Conservation (phyloP, 73 alveolate genomes). For the Vitrella brassicaformis region DNA sequence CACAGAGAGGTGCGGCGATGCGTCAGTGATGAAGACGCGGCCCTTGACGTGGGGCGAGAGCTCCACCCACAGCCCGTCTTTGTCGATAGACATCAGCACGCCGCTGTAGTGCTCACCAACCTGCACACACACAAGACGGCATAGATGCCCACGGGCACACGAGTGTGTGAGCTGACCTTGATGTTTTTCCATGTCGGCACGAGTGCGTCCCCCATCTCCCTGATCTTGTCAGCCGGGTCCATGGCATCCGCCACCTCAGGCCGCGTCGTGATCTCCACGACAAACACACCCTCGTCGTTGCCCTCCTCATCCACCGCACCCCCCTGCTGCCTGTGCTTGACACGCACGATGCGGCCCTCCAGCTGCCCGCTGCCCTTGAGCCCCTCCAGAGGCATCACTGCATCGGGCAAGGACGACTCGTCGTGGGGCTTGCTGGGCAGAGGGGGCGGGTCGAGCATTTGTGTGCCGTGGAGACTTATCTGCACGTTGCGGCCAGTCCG, state of each 20-base stretch:
- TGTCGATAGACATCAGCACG: conserved; percentile 5
- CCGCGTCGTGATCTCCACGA: conserved; percentile 20
- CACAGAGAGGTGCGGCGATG: conserved; percentile 11
- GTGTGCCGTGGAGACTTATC: conserved; percentile 29
- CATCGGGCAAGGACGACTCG: too few species aligned
- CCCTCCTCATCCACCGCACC: not conserved
- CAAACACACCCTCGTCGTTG: conserved; percentile 1
- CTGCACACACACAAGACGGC: not conserved
- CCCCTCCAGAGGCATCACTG: conserved; percentile 4
- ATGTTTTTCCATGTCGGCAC: not conserved
- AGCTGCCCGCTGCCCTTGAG: not conserved
- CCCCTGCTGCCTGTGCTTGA: not conserved
- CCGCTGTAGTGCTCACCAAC: conserved; percentile 6
- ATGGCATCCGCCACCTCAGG: conserved; percentile 4
- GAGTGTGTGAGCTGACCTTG: not conserved
- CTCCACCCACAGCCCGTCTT: conserved; percentile 13
- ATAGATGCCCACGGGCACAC: too few species aligned
- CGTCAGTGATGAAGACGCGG: conserved; percentile 9
- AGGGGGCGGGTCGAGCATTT: conserved; percentile 11
- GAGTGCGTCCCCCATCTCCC: conserved; percentile 2
- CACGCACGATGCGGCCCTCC: conserved; percentile 3
- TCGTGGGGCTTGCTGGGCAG: not conserved
- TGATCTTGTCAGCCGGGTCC: conserved; percentile 5
- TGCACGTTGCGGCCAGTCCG: too few species aligned
- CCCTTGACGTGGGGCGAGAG: conserved; percentile 11